These are phyloP conservation scores for Dactylorhiza incarnata DNA, from an alignment of 106 monocot genomes.

Conservation along the genomic window DNA sequence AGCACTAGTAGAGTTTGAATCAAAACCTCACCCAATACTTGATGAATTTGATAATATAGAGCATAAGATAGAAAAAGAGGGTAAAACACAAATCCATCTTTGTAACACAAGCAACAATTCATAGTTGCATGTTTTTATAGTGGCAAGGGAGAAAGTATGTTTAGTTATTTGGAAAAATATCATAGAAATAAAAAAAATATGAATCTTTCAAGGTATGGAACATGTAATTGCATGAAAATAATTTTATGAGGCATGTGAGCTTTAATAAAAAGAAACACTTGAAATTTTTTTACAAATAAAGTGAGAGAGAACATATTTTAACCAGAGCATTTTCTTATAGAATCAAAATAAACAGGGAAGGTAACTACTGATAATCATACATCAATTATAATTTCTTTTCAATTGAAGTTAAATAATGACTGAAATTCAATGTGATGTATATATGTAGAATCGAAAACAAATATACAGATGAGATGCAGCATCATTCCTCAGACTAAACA, in stretches of 20 bases:
- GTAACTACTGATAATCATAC: background rate
- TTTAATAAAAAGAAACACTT: background rate
- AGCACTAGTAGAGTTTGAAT: background rate
- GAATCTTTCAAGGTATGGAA: background rate
- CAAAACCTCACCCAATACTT: background rate
- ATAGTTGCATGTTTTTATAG: background rate
- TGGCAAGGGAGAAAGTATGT: background rate
- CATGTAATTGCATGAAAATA: background rate
- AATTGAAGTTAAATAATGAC: background rate
- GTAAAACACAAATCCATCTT: background rate
- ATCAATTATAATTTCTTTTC: background rate
- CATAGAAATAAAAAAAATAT: background rate
- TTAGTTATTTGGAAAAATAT: background rate
- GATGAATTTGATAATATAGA: background rate
- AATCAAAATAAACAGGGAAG: background rate
- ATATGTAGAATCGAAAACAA: background rate
- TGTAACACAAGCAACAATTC: background rate
- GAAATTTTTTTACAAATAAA: background rate
- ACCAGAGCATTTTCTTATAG: no score
- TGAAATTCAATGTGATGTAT: background rate
- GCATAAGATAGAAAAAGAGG: background rate
- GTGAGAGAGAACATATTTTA: background rate
- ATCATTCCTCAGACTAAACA: no score
- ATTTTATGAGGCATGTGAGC: background rate
- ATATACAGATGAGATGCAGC: no score